Conservation (phyloP, 1,284 basidiomycete genomes). For the Rhizoctonia solani region DNA sequence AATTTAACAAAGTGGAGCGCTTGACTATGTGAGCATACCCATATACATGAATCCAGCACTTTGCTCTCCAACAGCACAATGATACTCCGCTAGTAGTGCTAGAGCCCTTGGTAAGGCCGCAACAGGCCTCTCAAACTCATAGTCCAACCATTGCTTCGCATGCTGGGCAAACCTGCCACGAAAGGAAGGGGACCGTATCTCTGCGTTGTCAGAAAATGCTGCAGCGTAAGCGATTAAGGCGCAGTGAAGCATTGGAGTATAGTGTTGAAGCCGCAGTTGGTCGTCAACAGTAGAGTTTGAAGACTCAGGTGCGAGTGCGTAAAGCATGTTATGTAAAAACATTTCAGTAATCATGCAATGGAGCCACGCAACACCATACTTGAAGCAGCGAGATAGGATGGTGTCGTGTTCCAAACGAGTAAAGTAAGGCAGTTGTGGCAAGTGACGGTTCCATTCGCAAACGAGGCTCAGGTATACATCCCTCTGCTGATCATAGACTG, state of each 20-base stretch:
- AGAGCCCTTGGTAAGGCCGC: neutral
- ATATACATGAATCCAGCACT: constrained; percentile 23
- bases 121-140: neutral
- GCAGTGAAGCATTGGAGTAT: constrained; percentile 15
- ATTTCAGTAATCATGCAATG: constrained; percentile 2
- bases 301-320: neutral
- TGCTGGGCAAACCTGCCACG: constrained; percentile 6
- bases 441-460: constrained; percentile 19
- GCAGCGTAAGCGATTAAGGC: constrained; percentile 6
- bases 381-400: constrained; percentile 6
- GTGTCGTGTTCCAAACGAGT: constrained; percentile 7
- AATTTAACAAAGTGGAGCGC: neutral
- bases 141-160: constrained; percentile 25
- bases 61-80: constrained; percentile 10
- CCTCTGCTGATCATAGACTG: neutral
- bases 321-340: constrained; percentile 21
- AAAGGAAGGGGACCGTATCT: neutral
- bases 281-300: too few relatives aligned
- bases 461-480: neutral
- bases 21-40: too few relatives aligned
- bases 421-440: neutral
- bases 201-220: constrained; percentile 19
- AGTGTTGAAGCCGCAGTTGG: constrained; percentile 1
- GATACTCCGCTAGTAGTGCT: constrained; percentile 17
- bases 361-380: constrained; percentile 19